These are phyloP conservation scores for Centrapalus pauciflorus DNA, from an alignment of 129 eudicot genomes.

Conservation along the genomic window DNA sequence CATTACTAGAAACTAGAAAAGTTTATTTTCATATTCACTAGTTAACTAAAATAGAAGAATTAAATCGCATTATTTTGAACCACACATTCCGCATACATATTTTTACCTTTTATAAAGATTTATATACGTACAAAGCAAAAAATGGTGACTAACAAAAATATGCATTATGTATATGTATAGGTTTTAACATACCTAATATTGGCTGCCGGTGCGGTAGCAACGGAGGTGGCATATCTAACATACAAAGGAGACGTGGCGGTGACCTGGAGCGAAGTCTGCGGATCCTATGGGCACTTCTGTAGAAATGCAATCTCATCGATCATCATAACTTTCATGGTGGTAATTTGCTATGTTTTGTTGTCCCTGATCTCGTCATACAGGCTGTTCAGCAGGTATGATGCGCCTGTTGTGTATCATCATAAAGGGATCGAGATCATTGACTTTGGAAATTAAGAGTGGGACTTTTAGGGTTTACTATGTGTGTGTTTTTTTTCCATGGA, in stretches of 20 bases:
- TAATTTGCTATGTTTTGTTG: slow-evolving; percentile 59
- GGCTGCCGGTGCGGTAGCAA: slow-evolving; percentile 75
- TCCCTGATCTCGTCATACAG: slow-evolving; percentile 78
- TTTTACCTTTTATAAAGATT: too few species aligned
- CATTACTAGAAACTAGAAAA: too few species aligned
- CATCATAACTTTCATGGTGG: slow-evolving; percentile 55
- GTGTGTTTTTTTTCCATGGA: neutral
- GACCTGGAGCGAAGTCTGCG: slow-evolving; percentile 79
- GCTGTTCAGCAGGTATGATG: slow-evolving; percentile 84
- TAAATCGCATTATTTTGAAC: too few species aligned
- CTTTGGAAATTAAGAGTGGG: slow-evolving; percentile 29
- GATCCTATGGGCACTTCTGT: slow-evolving; percentile 64
- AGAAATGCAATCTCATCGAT: slow-evolving; percentile 62
- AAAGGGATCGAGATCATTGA: slow-evolving; percentile 53
- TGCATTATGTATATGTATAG: slow-evolving; percentile 26
- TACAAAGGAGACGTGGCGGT: slow-evolving; percentile 73
- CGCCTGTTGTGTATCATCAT: slow-evolving; percentile 44
- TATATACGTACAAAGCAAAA: too few species aligned
- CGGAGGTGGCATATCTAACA: slow-evolving; percentile 69
- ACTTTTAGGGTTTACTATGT: neutral
- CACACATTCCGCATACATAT: too few species aligned
- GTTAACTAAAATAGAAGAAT: too few species aligned
- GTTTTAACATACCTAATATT: slow-evolving; percentile 61
- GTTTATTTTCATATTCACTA: too few species aligned
- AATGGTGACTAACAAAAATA: neutral